Base-by-base conservation (phyloP, 2,329 filamentous ascomycete species). In the Monosporascus sp. region DNA sequence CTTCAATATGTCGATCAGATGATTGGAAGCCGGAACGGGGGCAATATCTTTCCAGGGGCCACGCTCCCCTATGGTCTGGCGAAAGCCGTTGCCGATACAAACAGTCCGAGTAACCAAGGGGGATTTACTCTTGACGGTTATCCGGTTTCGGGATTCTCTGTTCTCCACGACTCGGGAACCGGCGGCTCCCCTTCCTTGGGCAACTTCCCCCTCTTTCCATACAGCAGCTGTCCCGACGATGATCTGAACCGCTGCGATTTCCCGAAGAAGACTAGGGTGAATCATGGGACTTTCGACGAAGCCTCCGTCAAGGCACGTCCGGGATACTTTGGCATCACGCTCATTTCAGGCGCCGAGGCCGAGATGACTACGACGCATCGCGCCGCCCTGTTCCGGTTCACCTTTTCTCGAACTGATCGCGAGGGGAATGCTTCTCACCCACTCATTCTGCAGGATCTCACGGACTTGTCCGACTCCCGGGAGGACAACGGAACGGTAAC, bases 191-290 rank as follows among this genome's bases (percentile, higher is more conserved):
- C 86, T 0, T 89, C 84, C 4, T 70, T 90, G 17, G 88, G 87
- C 15, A 89, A 89, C 63, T 91, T 91, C 51, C 84, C 88, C 0
- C 72, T 91, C 1, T 90, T 91, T 58, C 78, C 86, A 0, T 86
- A 88, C 56, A 71, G 79, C 4, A 74, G 75, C 41, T 91, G 87
- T 58, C 74, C 78, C 0, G 76, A 73, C 15, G 80, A 87, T 55
- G 78, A 84, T 40, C 68, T 90, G 51, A 74, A 88, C 60, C 72
- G 74, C 7, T 89, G 87, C 66, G 73, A 72, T 14, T 89, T 82
- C 62, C 77, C 79, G 11, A 81, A 81, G 60, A 70, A 68, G 55
- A 59, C 63, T 58, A 75, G 63, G 57, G 72, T 48, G 49, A 59
- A 55, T 2, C 72, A 71, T 53, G 77, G 76, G 2, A 57, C 61